Conservation (phyloP, 441 rosid genomes). For the Euphorbia schlechtendalii region DNA sequence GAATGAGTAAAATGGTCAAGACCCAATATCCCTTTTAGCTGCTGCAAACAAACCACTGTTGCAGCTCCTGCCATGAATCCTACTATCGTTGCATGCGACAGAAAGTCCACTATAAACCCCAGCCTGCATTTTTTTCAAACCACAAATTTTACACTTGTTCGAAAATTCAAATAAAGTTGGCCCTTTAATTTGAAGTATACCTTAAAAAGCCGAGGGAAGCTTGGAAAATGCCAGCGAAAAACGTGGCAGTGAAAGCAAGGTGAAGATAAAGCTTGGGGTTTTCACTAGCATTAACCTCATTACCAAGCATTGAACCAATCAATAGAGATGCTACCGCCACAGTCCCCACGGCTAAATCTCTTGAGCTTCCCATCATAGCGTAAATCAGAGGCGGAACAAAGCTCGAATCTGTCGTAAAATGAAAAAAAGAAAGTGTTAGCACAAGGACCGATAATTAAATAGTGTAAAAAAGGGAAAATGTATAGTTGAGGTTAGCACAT, state of each 20-base stretch:
- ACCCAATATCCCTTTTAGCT: constrained; percentile 83
- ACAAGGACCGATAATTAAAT: too few relatives aligned
- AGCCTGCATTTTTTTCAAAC: constrained; percentile 39
- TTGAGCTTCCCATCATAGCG: constrained; percentile 90
- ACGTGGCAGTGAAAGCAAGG: constrained; percentile 88
- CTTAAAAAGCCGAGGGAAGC: constrained; percentile 73
- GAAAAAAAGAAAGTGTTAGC: background rate
- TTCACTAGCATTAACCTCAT: constrained; percentile 55
- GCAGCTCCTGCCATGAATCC: constrained; percentile 99
- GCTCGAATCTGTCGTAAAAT: constrained; percentile 61
- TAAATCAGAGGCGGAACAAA: constrained; percentile 86
- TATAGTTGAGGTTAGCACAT: constrained; percentile 19
- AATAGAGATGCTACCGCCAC: constrained; percentile 89
- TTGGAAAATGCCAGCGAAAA: constrained; percentile 78
- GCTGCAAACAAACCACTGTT: constrained; percentile 82
- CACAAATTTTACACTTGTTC: background rate
- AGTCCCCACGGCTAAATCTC: constrained; percentile 92
- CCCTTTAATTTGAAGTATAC: background rate
- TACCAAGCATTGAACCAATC: constrained; percentile 64
- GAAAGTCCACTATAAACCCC: constrained; percentile 89
- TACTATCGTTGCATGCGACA: constrained; percentile 92
- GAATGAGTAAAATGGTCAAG: constrained; percentile 70
- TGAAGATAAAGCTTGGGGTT: constrained; percentile 75
- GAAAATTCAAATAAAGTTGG: too few relatives aligned
- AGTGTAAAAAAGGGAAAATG: background rate